These are phyloP conservation scores for Dictyostelium capitatum DNA, from an alignment of 78 protist species.

Conservation along the genomic window DNA sequence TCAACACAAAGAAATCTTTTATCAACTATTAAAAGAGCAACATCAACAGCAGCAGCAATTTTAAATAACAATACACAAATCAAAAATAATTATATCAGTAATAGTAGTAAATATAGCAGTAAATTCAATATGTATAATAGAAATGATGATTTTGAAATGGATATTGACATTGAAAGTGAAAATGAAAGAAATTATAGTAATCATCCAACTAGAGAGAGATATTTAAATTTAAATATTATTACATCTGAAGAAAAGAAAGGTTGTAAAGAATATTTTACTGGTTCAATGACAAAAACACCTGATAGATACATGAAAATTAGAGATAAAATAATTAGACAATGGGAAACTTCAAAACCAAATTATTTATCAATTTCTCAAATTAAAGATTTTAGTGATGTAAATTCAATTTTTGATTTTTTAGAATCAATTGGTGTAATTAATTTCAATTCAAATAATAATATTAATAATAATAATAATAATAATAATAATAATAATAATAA, in stretches of 20 bases:
- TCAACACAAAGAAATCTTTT: not conserved
- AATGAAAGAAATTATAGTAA: not conserved
- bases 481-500: constrained; percentile 16
- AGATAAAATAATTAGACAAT: constrained; percentile 31
- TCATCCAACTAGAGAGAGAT: not conserved
- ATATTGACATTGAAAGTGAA: not conserved
- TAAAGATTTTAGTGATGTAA: constrained; percentile 68
- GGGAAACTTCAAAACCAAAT: constrained; percentile 38
- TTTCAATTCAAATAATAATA: not conserved
- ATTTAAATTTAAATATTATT: constrained; percentile 6
- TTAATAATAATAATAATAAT: not conserved
- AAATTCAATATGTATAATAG: not conserved
- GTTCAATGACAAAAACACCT: constrained; percentile 57
- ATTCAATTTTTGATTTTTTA: constrained; percentile 58
- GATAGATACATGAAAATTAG: constrained; percentile 71
- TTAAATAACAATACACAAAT: not conserved
- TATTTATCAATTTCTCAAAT: constrained; percentile 49
- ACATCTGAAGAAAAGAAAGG: constrained; percentile 35
- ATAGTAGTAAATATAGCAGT: not conserved
- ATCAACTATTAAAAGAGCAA: not conserved
- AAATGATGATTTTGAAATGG: not conserved
- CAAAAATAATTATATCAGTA: not conserved
- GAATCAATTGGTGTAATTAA: constrained; percentile 73
- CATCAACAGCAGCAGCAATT: not conserved
- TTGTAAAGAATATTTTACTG: constrained; percentile 46